A percentile compares a stretch with the other conserved stretches of the same genome.
These are phyloP conservation scores for Fraxinus velutina DNA, from an alignment of 305 asterid genomes.

Conservation along the genomic window DNA sequence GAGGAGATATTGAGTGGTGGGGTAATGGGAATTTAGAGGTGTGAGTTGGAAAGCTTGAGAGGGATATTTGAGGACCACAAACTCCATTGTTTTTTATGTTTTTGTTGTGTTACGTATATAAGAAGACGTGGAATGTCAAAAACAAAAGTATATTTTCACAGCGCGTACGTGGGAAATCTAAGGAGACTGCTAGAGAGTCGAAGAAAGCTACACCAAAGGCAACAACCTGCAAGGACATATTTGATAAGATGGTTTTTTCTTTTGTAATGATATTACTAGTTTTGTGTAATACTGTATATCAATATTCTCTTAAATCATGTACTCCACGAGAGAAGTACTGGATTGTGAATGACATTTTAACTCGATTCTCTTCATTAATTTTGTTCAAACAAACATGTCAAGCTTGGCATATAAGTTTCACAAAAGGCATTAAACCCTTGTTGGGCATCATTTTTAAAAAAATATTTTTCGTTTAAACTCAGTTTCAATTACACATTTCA, in stretches of 20 bases:
- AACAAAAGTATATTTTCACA: slow-evolving; percentile 24
- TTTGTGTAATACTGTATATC: no score
- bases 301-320: background rate
- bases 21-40: slow-evolving; percentile 41
- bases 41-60: slow-evolving; percentile 40
- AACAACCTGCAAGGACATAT: background rate
- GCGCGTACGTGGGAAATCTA: slow-evolving; percentile 20
- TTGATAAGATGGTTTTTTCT: background rate
- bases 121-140: slow-evolving; percentile 17
- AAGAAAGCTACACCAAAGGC: background rate
- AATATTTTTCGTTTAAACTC: no score
- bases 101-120: slow-evolving; percentile 11
- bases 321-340: background rate
- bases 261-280: no score
- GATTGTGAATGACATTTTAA: no score
- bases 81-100: slow-evolving; percentile 22
- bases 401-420: background rate
- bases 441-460: background rate
- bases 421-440: no score
- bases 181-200: slow-evolving; percentile 10
- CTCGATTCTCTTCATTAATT: no score
- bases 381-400: background rate
- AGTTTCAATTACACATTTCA: no score
- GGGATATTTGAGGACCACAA: slow-evolving; percentile 60
- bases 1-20: slow-evolving; percentile 33